Base-by-base conservation (phyloP, 2,329 filamentous ascomycete genomes). In the Calonectria hawksworthii region DNA sequence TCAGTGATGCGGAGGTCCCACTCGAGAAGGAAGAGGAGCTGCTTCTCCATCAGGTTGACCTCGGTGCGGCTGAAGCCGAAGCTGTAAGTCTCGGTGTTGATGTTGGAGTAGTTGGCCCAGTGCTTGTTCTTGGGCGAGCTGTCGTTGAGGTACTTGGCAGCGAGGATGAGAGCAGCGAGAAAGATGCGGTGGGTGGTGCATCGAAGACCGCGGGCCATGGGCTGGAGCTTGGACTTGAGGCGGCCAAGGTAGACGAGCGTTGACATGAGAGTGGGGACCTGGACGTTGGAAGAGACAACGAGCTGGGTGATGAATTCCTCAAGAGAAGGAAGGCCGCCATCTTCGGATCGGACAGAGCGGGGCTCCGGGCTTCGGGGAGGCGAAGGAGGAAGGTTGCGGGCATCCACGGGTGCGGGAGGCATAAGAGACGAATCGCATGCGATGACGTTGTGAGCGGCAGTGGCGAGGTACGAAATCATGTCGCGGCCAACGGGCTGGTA, bases 101-200 rank as follows among this genome's bases (percentile, higher is more conserved):
- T 93, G 81, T 93, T 88, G 74, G 94, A 98, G 89, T 99, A 99
- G 82, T 93, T 94, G 78, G 97, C 96, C 97, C 97, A 99, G 90
- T 99, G 97, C 93, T 99, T 99, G 92, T 99, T 99, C 93, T 99
- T 99, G 77, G 97, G 97, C 16, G 96, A 98, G 75, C 96, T 98
- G 89, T 99, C 97, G 86, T 99, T 99, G 80, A 99, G 91, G 86
- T 98, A 98, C 93, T 99, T 99, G 81, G 97, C 96, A 1, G 97
- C 93, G 59, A 94, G 89, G 83, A 97, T 97, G 79, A 96, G 92
- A 21, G 94, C 89, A 52, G 95, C 96, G 64, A 99, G 91, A 88
- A 99, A 99, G 90, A 99, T 99, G 82, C 97, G 94, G 89, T 99
- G 97, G 61, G 96, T 95, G 30, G 97, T 99, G 90, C 97, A 99